Base-by-base conservation (phyloP, 2,329 filamentous ascomycete species). In the Colletotrichum magnum region DNA sequence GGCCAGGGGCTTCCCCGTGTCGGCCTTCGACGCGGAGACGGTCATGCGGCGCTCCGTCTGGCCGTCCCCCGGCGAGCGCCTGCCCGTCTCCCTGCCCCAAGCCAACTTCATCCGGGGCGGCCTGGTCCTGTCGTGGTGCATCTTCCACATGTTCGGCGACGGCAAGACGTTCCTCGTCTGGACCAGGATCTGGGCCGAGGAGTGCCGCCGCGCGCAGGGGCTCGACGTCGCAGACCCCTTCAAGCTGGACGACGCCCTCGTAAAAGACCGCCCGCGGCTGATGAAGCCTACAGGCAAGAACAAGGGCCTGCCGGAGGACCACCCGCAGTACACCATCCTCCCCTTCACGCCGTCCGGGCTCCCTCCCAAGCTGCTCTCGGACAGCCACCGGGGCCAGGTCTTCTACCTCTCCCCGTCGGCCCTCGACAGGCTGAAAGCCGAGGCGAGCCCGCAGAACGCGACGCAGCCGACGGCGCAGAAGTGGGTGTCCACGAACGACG, bases 401-500 rank as follows among this genome's bases (percentile, higher is more conserved):
- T 67, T 67, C 21, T 67, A 67, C 41, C 53, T 67, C 12, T 67
- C 64, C 7, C 64, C 64, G 15, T 51, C 56, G 26, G 61, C 64
- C 12, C 64, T 67, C 18, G 51, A 28, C 26, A 51, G 57, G 18
- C 64, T 67, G 41, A 67, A 61, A 16, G 41, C 39, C 32, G 64
- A 67, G 36, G 64, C 64, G 10, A 50, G 48, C 1, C 64, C 64
- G 21, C 28, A 41, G 32, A 67, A 61, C n/a, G 57, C 57, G 15
- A 60, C 58, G n/a, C 41, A 51, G 5, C 56, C 58, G 15, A 24
- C 51, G 18, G 18, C 18, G 18, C 57, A 67, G 41, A 47, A 21
- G 10, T 67, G 64, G 64, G 59, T 67, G n/a, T 67, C 64, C 15
- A 67, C 64, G 28, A 54, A 56, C 39, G 64, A 67, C 16, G 64